Evolutionary conservation across 305 asterid species (phyloP).

Genomic region (Fraxinus ornus): DNA sequence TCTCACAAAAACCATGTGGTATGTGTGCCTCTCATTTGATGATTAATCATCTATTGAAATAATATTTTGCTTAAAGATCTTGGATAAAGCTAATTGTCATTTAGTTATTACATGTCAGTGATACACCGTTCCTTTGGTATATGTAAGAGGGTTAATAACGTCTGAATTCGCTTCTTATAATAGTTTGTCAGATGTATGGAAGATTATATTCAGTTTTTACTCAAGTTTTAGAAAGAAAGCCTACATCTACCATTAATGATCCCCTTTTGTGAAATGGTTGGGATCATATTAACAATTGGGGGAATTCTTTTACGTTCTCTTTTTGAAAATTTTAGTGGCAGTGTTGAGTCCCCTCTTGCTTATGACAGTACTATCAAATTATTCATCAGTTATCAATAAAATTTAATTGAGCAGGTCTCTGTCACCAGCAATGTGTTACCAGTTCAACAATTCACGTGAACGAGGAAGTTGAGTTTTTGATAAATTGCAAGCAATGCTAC

Average conservation of each 20-base stretch:
- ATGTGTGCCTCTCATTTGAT: neutral
- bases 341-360: constrained; percentile 10
- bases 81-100: neutral
- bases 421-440: constrained; percentile 65
- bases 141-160: neutral
- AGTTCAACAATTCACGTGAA: constrained; percentile 41
- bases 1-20: neutral
- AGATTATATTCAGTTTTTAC: neutral
- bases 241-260: neutral
- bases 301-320: constrained; percentile 2
- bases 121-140: neutral
- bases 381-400: constrained; percentile 14
- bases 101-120: neutral
- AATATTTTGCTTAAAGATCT: neutral
- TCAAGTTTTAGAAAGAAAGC: neutral
- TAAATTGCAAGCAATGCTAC: constrained; percentile 68
- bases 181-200: neutral
- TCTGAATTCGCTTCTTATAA: constrained; percentile 7
- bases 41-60: neutral
- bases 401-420: constrained; percentile 56
- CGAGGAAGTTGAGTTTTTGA: constrained; percentile 40
- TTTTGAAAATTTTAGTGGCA: constrained; percentile 11
- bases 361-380: constrained; percentile 1
- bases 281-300: neutral
- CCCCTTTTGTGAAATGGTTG: neutral